Conservation (phyloP, 2,329 filamentous ascomycete species). For the Emmonsiellopsis sp. region DNA sequence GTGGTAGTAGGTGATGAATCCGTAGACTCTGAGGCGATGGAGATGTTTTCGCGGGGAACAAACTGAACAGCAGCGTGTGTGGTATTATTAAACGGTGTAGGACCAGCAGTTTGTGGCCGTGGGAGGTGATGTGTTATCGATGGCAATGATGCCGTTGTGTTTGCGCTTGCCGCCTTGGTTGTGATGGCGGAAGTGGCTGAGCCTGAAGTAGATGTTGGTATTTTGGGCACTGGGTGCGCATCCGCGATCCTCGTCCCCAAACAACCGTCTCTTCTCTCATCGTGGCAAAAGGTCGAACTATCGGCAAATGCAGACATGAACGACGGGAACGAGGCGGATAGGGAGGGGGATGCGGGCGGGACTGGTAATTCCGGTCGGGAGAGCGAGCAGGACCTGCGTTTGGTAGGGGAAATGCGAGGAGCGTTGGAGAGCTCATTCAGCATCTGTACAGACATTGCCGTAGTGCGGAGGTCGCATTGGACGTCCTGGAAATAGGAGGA, state of each 20-base stretch:
- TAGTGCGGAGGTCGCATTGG: conserved; percentile 13
- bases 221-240: conserved; percentile 20
- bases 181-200: not conserved
- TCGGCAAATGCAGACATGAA: conserved; percentile 45
- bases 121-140: conserved; percentile 13
- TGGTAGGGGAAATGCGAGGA: conserved; percentile 21
- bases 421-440: conserved; percentile 18
- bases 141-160: not conserved
- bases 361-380: conserved; percentile 27
- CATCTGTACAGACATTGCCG: conserved; percentile 16
- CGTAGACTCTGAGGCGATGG: conserved; percentile 62
- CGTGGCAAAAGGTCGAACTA: conserved; percentile 13
- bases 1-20: conserved; percentile 95
- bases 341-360: conserved; percentile 30
- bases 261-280: conserved; percentile 18
- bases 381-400: conserved; percentile 19
- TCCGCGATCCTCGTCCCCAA: conserved; percentile 2
- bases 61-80: conserved; percentile 15
- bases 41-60: conserved; percentile 35
- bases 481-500: conserved; percentile 16
- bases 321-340: conserved; percentile 40
- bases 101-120: conserved; percentile 3
- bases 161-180: not conserved
- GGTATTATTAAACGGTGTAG: conserved; percentile 5
- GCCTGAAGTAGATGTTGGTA: conserved; percentile 14